Evolutionary conservation across 495 filamentous ascomycete species (phyloP), one percentile per base, ranked within the genome.

Genomic region (Penicillium psychrofluorescens): DNA sequence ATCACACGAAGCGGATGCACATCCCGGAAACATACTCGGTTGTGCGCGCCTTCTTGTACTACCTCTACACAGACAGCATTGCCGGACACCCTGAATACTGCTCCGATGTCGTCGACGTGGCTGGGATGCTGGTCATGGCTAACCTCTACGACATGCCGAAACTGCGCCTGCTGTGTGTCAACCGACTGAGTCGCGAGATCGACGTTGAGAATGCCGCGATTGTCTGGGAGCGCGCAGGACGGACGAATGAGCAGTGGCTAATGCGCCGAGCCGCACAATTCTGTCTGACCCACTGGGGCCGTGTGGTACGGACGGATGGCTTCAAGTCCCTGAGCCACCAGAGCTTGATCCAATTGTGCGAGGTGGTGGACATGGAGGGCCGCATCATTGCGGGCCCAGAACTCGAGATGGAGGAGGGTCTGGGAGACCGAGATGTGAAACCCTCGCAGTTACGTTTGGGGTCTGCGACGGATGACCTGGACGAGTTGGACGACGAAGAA

Each of bases 111-210:
- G 77, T 80, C 13, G 88, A 95, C 51, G 90, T 97, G 12, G 91
- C 94, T 0, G 90, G 92, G n/a, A 76, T 98, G 67, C 77, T 98
- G 2, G 92, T 97, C 40, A 91, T 98, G 88, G 84, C 89, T 15
- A 95, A 97, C 56, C 85, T 97, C 14, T 98, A 98, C 61, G 89
- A 95, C 59, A 90, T 98, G 70, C 89, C 88, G 0, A 85, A 88
- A 45, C 80, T 98, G 3, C 87, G 91, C 10, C 76, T 95, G 9
- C 77, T 97, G 10, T 94, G 90, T 58, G 81, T 96, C 34, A 86
- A 91, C 58, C 76, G 94, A 9, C 76, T 98, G 27, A 84, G 83
- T 39, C 83, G 83, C 35, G 94, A 98, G 51, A 74, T 98, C 1
- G 92, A 96, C 48, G 82, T 97, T 36, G 87, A 95, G 43, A 88